phyloP scores from a whole-genome alignment of 1,284 basidiomycete genomes.

The Austroboletus novae-zelandiae region DNA sequence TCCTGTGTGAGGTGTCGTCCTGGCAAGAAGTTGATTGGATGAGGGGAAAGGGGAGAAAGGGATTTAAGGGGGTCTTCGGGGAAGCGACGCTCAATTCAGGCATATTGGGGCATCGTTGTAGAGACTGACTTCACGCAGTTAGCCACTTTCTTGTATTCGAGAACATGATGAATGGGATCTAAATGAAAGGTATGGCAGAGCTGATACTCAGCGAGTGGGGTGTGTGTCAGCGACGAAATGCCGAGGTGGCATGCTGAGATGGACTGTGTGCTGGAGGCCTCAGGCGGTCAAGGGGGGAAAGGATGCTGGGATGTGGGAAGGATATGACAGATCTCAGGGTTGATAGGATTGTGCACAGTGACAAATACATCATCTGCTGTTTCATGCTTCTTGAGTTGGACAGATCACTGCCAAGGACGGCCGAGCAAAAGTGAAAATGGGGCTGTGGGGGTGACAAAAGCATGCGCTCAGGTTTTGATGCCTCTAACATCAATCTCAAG shows the following conservation, averaged over 20 bases:
- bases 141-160: not conserved
- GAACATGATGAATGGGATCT: not conserved
- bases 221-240: no score
- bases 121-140: constrained; percentile 9
- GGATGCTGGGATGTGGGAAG: not conserved
- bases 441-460: constrained; percentile 14
- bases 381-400: not conserved
- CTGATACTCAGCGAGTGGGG: not conserved
- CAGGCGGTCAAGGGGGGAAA: no score
- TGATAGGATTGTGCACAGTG: constrained; percentile 4
- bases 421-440: constrained; percentile 19
- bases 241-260: not conserved
- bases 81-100: constrained; percentile 5
- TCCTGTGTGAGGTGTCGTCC: not conserved
- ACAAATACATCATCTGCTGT: constrained; percentile 2
- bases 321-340: not conserved
- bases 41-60: not conserved
- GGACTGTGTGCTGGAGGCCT: no score
- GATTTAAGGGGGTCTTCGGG: constrained; percentile 5
- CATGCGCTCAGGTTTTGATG: constrained; percentile 20
- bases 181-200: not conserved
- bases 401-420: constrained; percentile 17
- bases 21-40: not conserved
- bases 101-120: constrained; percentile 16
- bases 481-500: constrained; percentile 14